phyloP scores from a whole-genome alignment of 2,329 filamentous ascomycete genomes.

The Fusarium denticulatum region DNA sequence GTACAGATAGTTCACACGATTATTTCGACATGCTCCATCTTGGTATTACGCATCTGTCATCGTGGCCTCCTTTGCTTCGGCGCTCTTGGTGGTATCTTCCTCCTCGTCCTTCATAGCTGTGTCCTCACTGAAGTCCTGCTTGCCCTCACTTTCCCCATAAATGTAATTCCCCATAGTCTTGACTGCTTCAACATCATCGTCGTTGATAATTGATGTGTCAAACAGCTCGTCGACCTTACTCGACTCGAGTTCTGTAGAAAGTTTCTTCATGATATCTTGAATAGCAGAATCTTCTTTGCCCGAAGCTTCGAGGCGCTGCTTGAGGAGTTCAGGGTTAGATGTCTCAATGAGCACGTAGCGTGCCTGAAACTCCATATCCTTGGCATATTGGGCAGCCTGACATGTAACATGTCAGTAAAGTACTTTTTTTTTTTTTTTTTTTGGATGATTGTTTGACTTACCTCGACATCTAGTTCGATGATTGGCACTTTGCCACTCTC shows the following conservation, averaged over 20 bases:
- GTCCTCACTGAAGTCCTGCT: conserved; percentile 28
- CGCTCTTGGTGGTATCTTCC: not conserved
- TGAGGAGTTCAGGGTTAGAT: conserved; percentile 44
- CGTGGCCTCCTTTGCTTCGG: conserved; percentile 23
- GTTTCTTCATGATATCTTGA: conserved; percentile 37
- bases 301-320: conserved; percentile 43
- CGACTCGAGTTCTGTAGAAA: conserved; percentile 40
- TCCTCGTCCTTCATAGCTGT: conserved; percentile 33
- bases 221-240: conserved; percentile 43
- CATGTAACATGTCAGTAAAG: not conserved
- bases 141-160: conserved; percentile 34
- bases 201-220: conserved; percentile 41
- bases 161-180: conserved; percentile 43
- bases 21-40: not conserved
- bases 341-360: conserved; percentile 65
- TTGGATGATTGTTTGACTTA: conserved; percentile 48
- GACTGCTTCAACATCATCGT: conserved; percentile 39
- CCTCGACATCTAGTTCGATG: conserved; percentile 63
- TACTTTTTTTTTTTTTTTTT: not conserved
- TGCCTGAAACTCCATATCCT: conserved; percentile 65
- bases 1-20: not conserved
- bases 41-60: conserved; percentile 29
- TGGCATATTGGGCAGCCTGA: conserved; percentile 66
- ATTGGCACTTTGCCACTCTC: conserved; percentile 69
- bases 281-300: conserved; percentile 38